A percentile compares a stretch with the other conserved stretches of the same genome.
Evolutionary conservation across 2,329 filamentous ascomycete species (phyloP).

Genomic region (Botrytis pseudocinerea): DNA sequence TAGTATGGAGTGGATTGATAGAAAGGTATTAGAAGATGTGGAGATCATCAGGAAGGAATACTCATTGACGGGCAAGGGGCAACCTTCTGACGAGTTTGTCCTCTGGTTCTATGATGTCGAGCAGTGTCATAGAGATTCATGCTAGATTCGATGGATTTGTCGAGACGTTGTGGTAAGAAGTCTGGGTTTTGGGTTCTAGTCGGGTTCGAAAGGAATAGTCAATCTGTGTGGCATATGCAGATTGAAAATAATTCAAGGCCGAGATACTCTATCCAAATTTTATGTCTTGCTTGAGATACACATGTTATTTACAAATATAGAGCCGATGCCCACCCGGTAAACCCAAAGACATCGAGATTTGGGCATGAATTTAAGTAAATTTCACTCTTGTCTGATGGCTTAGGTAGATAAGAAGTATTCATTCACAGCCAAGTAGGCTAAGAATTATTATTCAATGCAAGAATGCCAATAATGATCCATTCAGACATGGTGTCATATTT

Average conservation of each 20-base stretch:
- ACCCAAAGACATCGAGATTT: neutral
- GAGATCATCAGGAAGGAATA: neutral
- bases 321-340: neutral
- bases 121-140: neutral
- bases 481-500: neutral
- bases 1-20: neutral
- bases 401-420: neutral
- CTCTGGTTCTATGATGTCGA: neutral
- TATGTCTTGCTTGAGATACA: neutral
- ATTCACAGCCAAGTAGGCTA: neutral
- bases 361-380: neutral
- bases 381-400: neutral
- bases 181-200: neutral
- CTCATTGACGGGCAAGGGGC: neutral
- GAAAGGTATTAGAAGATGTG: neutral
- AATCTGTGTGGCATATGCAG: neutral
- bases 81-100: neutral
- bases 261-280: neutral
- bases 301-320: neutral
- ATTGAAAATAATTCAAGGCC: neutral
- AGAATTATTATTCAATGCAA: neutral
- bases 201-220: neutral
- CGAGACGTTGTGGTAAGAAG: neutral
- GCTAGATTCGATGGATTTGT: neutral
- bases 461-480: neutral